Evolutionary conservation across 306 rosid genomes (phyloP), one percentile per base, ranked within the genome.

Genomic region (Quercus mongolica): DNA sequence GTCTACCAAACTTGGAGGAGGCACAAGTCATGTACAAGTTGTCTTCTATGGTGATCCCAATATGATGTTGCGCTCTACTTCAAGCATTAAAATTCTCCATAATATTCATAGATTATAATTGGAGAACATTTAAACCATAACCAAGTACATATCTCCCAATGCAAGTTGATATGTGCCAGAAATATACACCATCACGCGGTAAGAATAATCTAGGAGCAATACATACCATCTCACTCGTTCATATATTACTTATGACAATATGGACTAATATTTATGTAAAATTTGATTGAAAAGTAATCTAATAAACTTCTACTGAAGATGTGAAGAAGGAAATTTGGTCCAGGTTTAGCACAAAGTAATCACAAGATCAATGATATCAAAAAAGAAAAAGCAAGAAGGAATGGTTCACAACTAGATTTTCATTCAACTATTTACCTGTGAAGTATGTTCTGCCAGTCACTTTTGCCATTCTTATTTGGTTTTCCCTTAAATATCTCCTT

Each of bases 381-480:
- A 41, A 31, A 69, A 23, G 54, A 56, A 41, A 41, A 72, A 51
- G 55, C 15, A 65, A 71, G 68, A 65, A 82, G 68, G 56, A 78
- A 51, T n/a, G 20, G 67, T 78, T 75, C 57, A 17, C 74, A 52
- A 44, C 56, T 21, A 52, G 67, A 31, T n/a, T 35, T 54, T 26
- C 62, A 79, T 55, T 71, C 69, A 62, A 49, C 76, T 72, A 69
- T 67, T 67, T 88, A 95, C 99, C 98, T 92, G 92, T 91, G 87
- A 72, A 95, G 74, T 62, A 91, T 87, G 79, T 85, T 89, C 82
- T 76, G 90, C 97, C 99, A 95, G 76, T 90, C 90, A 75, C 81
- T 86, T 74, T 81, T 84, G 54, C 76, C 81, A 79, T 59, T 35
- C 30, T 86, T 84, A 10, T 64, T 72, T 69, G 76, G 78, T 74